Evolutionary conservation across 2,329 filamentous ascomycete genomes (phyloP).

Genomic region (Cladophialophora immunda): DNA sequence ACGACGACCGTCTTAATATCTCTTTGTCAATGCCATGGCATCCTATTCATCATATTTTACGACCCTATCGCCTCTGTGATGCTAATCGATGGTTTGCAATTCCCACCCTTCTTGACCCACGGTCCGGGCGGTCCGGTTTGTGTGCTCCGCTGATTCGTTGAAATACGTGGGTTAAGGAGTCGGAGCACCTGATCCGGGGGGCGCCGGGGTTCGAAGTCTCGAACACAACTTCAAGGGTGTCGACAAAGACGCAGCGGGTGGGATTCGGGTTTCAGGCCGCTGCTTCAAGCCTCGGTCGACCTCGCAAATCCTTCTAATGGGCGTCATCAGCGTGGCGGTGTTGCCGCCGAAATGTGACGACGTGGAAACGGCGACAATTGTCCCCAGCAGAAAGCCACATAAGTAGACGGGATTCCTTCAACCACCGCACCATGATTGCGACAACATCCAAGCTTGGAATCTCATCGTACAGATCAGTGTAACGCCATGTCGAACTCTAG

Average conservation of each 20-base stretch:
- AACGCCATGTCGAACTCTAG: conserved; percentile 1
- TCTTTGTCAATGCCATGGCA: no score
- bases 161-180: no score
- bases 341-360: conserved; percentile 1
- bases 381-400: background rate
- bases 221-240: background rate
- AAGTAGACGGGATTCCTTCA: background rate
- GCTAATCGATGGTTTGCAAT: no score
- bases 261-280: conserved; percentile 6
- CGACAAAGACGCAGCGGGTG: background rate
- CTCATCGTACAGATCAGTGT: background rate
- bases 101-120: no score
- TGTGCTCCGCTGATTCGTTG: no score
- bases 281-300: conserved; percentile 4
- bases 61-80: no score
- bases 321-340: background rate
- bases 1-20: no score
- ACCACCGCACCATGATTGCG: background rate
- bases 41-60: no score
- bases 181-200: no score
- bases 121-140: no score
- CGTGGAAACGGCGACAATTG: background rate
- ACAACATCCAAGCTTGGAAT: background rate
- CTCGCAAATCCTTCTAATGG: background rate
- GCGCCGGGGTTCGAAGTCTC: background rate